Evolutionary conservation across 768 basidiomycete genomes (phyloP).

Genomic region (Russula sp.): DNA sequence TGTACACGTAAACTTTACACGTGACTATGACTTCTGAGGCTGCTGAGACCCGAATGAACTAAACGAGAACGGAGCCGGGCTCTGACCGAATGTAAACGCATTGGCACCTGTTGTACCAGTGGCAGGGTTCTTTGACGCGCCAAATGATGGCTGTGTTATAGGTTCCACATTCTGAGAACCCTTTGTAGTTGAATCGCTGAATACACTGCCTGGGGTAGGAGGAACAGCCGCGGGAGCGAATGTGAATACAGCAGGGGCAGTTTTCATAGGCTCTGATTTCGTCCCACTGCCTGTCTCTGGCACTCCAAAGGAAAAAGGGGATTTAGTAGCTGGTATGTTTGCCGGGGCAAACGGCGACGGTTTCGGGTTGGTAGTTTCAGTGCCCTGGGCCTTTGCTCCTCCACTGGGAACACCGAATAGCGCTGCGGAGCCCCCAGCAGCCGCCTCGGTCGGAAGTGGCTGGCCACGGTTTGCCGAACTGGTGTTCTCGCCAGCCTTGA

Average conservation of each 20-base stretch:
- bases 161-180: conserved; percentile 2
- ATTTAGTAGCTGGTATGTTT: neutral
- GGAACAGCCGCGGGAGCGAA: conserved; percentile 8
- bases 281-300: neutral
- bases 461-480: conserved; percentile 3
- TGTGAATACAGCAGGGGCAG: neutral
- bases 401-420: conserved; percentile 4
- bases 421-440: neutral
- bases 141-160: conserved; percentile 13
- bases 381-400: neutral
- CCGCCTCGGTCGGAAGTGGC: neutral
- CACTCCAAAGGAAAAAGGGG: conserved; percentile 10
- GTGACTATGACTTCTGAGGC: conserved; percentile 15
- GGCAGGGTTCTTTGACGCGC: conserved; percentile 7
- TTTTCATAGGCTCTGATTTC: conserved; percentile 6
- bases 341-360: neutral
- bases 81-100: conserved; percentile 4
- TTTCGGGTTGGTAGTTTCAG: neutral
- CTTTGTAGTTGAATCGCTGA: conserved; percentile 10
- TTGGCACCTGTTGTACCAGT: neutral
- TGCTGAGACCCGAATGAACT: conserved; percentile 11
- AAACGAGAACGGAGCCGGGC: conserved; percentile 9
- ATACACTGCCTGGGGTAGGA: conserved; percentile 18
- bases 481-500: neutral
- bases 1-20: neutral